Conservation (phyloP, 768 basidiomycete species). For the Suillus fuscotomentosus region DNA sequence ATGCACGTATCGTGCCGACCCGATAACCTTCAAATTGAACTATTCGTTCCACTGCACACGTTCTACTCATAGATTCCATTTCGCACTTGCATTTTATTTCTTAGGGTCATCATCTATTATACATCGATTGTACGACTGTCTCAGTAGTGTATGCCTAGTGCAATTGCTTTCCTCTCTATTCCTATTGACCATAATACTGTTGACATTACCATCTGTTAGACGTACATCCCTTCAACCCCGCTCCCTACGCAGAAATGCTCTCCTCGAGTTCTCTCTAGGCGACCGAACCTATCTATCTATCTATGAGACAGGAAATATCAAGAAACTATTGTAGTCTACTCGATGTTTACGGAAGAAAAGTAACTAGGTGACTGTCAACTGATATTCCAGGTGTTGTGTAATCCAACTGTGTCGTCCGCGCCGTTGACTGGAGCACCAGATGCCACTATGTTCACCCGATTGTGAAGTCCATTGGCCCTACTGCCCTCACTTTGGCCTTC, state of each 20-base stretch:
- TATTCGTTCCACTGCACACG: background rate
- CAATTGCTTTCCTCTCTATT: background rate
- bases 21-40: conserved; percentile 10
- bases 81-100: background rate
- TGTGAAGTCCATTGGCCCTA: conserved; percentile 15
- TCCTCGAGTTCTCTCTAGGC: background rate
- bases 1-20: conserved; percentile 19
- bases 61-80: background rate
- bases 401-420: conserved; percentile 73
- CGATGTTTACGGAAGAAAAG: too few relatives aligned
- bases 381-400: conserved; percentile 69
- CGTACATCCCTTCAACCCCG: background rate
- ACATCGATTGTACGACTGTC: background rate
- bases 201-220: background rate
- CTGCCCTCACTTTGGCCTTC: conserved; percentile 31
- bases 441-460: conserved; percentile 22
- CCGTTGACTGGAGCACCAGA: conserved; percentile 53
- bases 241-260: background rate
- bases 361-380: conserved; percentile 18
- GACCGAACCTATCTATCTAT: background rate
- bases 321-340: background rate
- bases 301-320: background rate
- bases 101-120: background rate
- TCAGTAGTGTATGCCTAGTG: background rate
- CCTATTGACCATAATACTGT: background rate